Percentiles rank a stretch among this genome's conserved stretches.
Evolutionary conservation across 2,329 filamentous ascomycete species (phyloP).

Genomic region (Monosporascus cannonballus): DNA sequence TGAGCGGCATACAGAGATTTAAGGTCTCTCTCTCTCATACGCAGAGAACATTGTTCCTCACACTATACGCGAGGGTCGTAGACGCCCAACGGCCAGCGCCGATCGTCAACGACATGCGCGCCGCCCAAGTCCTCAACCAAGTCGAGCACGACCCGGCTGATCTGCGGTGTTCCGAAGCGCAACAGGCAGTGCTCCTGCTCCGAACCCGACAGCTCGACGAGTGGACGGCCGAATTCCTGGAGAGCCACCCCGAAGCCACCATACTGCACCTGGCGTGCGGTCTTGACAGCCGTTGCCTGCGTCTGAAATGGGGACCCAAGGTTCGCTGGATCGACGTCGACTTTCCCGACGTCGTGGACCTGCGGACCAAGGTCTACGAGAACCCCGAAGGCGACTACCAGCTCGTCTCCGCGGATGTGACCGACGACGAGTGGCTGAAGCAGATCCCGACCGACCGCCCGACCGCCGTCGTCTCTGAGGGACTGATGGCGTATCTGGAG

Average conservation of each 20-base stretch:
- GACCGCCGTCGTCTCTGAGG: constrained; percentile 27
- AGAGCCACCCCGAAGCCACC: constrained; percentile 15
- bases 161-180: constrained; percentile 8
- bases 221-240: constrained; percentile 21
- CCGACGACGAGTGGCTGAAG: constrained; percentile 22
- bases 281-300: constrained; percentile 23
- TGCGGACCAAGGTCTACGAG: constrained; percentile 22
- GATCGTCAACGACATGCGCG: constrained; percentile 16
- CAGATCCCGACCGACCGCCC: constrained; percentile 24
- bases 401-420: constrained; percentile 20
- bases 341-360: constrained; percentile 26
- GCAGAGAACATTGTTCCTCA: constrained; percentile 19
- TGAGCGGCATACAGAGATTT: not conserved
- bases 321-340: constrained; percentile 30
- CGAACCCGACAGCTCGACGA: constrained; percentile 16
- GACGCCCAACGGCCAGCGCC: constrained; percentile 13
- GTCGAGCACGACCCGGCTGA: constrained; percentile 19
- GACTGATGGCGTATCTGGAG: constrained; percentile 25
- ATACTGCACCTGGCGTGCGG: constrained; percentile 27
- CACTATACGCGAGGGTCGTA: constrained; percentile 16
- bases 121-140: constrained; percentile 10
- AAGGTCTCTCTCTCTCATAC: constrained; percentile 14
- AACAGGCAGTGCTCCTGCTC: constrained; percentile 8
- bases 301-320: constrained; percentile 15
- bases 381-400: constrained; percentile 19